Base-by-base conservation (phyloP, 768 basidiomycete species). In the Russula olivacea region DNA sequence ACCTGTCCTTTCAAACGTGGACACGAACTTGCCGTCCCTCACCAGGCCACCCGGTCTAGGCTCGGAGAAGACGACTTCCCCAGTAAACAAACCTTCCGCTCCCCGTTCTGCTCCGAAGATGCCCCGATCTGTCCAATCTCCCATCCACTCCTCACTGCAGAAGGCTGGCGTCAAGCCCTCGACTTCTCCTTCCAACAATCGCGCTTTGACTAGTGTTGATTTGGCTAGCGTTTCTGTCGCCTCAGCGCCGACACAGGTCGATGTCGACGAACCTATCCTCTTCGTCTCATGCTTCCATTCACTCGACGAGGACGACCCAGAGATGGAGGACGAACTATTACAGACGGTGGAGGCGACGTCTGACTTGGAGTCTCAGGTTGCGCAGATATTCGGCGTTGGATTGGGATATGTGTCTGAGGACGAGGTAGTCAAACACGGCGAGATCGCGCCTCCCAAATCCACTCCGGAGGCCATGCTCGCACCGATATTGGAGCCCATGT, bases 211-310 rank as follows among this genome's bases (percentile, higher is more conserved):
- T 8, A 4, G 34, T 17, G 14, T 14, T 34, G 21, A 36, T 34
- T 38, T 49, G 1, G 19, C 30, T 17, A 30, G 21, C 58, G 12
- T 32, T 28, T 36, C 63, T 6, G 40, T 45, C 53, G 51, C n/a
- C 25, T 50, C 53, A 23, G 7, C 47, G 25, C 28, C 58, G 4
- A 28, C 41, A 17, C 48, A 43, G 21, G 21, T 48, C 23, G 58
- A 55, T 28, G 19, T 50, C 17, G 19, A 64, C 4, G 17, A 43
- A 1, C 58, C 30, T 23, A 6, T 64, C 48, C 63, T 59, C 40
- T 49, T 38, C 7, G 63, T 10, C 1, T 38, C 53, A 0, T 64
- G 63, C 14, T 59, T 64, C 58, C 58, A 50, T 23, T 41, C 63
- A 7, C 32, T 55, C 40, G 58, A 40, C 7, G 63, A 60, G 8